phyloP scores from a whole-genome alignment of 495 filamentous ascomycete genomes.

The Penicillium angulare region DNA sequence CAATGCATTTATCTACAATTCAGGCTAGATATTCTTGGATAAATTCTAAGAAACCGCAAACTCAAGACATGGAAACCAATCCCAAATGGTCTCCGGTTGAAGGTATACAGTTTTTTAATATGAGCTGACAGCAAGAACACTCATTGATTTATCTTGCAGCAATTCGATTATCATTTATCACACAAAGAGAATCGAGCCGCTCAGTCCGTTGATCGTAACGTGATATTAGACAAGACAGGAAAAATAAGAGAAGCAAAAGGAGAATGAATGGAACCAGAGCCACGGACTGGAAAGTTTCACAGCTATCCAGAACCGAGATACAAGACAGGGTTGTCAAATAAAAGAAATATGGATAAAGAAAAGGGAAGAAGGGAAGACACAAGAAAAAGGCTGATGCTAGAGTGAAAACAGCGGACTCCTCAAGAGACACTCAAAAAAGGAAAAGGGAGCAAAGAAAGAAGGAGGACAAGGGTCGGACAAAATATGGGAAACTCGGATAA shows the following conservation, averaged over 20 bases:
- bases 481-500: slow-evolving; percentile 7
- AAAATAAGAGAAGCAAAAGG: slow-evolving; percentile 10
- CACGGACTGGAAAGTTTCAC: slow-evolving; percentile 5
- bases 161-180: slow-evolving; percentile 20
- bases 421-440: slow-evolving; percentile 20
- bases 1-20: too few relatives aligned
- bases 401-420: slow-evolving; percentile 26
- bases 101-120: too few relatives aligned
- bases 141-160: slow-evolving; percentile 11
- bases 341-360: slow-evolving; percentile 22
- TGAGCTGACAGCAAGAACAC: slow-evolving; percentile 5
- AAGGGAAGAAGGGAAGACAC: slow-evolving; percentile 15
- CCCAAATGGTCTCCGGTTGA: too few relatives aligned
- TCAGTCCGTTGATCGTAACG: slow-evolving; percentile 29
- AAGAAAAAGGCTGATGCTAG: slow-evolving; percentile 28
- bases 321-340: slow-evolving; percentile 3
- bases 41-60: too few relatives aligned
- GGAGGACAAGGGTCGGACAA: not conserved
- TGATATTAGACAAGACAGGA: slow-evolving; percentile 30
- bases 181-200: slow-evolving; percentile 19
- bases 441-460: slow-evolving; percentile 5
- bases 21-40: too few relatives aligned
- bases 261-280: slow-evolving; percentile 17
- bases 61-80: too few relatives aligned
- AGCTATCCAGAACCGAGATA: not conserved